Conservation (phyloP, 768 basidiomycete species). For the Cystofilobasidium ferigula region DNA sequence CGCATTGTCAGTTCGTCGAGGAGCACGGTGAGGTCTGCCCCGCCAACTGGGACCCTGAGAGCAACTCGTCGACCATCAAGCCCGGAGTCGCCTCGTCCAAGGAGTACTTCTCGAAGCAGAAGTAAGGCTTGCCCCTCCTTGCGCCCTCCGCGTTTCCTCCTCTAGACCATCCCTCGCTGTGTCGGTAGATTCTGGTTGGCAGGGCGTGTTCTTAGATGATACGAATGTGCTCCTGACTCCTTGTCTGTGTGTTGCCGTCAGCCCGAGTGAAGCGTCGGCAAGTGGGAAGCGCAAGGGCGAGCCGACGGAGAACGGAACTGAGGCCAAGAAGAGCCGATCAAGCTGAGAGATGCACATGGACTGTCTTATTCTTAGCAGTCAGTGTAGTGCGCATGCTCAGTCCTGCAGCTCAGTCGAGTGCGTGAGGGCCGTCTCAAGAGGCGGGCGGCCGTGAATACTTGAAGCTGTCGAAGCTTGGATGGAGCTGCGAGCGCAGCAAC, state of each 20-base stretch:
- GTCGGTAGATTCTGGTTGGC: too few species aligned
- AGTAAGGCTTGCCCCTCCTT: neutral
- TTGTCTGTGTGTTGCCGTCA: neutral
- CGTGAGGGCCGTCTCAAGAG: neutral
- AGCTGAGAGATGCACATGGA: neutral
- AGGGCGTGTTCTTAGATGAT: neutral
- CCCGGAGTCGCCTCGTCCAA: conserved; percentile 46
- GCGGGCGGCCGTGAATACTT: too few species aligned
- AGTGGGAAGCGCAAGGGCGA: conserved; percentile 2
- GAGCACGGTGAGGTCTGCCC: conserved; percentile 88
- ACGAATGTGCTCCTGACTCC: neutral
- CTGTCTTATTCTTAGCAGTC: neutral
- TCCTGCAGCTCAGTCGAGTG: neutral
- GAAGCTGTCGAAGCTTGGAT: too few species aligned
- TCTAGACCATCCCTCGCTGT: too few species aligned
- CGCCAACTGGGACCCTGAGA: conserved; percentile 68
- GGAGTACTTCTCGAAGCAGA: conserved; percentile 15
- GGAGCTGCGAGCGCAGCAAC: too few species aligned
- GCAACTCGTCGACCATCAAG: conserved; percentile 63
- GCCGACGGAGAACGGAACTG: neutral
- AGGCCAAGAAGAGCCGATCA: neutral
- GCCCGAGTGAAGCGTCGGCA: neutral
- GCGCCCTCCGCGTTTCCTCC: neutral
- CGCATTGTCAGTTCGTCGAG: conserved; percentile 41
- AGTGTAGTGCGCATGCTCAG: neutral